These are phyloP conservation scores for Hondaea fermentalgiana DNA, from an alignment of 108 stramenopile species.

Conservation along the genomic window DNA sequence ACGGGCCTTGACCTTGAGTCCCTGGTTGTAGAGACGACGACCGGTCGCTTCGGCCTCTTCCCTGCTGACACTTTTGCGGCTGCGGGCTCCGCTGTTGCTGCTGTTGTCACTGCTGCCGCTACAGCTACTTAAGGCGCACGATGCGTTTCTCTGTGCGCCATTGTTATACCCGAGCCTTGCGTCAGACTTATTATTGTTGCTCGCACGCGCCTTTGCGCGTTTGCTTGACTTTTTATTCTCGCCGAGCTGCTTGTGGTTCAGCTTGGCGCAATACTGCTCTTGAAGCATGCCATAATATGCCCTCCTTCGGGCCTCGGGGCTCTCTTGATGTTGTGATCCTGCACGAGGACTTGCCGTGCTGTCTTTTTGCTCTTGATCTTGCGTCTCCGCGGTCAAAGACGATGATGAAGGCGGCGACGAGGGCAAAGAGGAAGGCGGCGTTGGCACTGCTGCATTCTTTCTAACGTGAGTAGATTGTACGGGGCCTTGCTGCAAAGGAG, in stretches of 20 bases:
- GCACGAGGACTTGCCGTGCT: not conserved
- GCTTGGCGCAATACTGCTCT: not conserved
- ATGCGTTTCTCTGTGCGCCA: no score
- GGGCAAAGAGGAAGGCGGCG: no score
- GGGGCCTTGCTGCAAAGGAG: no score
- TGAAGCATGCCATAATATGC: not conserved
- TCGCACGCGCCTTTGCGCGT: not conserved
- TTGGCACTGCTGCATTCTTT: no score
- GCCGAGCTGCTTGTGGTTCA: not conserved
- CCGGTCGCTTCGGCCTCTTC: not conserved
- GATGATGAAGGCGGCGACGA: no score
- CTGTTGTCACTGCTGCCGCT: not conserved
- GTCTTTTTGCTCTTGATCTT: not conserved
- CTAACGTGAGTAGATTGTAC: no score
- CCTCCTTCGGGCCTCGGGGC: not conserved
- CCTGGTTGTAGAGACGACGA: not conserved
- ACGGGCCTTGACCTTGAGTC: not conserved
- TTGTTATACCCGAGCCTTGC: no score
- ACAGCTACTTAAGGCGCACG: not conserved
- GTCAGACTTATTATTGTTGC: not conserved
- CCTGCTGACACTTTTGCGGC: not conserved
- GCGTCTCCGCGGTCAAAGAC: not conserved
- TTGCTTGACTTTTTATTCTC: not conserved
- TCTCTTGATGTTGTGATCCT: not conserved
- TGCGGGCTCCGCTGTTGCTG: not conserved